Conservation (phyloP, 2,329 filamentous ascomycete genomes). For the Claviceps capensis region DNA sequence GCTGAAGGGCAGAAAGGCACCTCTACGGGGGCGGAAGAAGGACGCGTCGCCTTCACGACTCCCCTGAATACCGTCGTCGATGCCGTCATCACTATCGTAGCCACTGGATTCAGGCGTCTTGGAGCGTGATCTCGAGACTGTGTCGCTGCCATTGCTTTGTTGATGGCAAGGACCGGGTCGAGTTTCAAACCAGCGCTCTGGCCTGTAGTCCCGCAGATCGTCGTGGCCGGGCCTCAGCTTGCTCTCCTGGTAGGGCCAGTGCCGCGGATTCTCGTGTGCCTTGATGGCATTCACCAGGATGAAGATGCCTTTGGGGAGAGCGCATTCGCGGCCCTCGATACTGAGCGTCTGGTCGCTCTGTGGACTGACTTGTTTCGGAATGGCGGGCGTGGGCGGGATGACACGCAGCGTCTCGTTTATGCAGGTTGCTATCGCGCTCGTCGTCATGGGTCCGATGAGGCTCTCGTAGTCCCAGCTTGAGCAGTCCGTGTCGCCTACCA, state of each 20-base stretch:
- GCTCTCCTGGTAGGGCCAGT: constrained; percentile 48
- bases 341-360: constrained; percentile 40
- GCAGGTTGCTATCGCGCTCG: constrained; percentile 57
- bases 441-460: constrained; percentile 50
- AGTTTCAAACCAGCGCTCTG: constrained; percentile 55
- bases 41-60: constrained; percentile 38
- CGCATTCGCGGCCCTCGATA: constrained; percentile 42
- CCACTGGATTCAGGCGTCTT: constrained; percentile 9
- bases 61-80: constrained; percentile 24
- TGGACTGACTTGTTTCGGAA: constrained; percentile 51
- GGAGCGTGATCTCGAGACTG: not conserved
- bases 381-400: constrained; percentile 54
- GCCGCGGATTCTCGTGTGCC: constrained; percentile 54
- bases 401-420: constrained; percentile 67
- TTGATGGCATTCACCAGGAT: constrained; percentile 43
- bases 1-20: constrained; percentile 44
- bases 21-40: constrained; percentile 45
- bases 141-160: not conserved
- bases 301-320: constrained; percentile 41
- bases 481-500: constrained; percentile 45
- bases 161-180: constrained; percentile 7
- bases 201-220: constrained; percentile 55
- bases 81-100: constrained; percentile 29
- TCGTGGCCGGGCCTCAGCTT: constrained; percentile 26
- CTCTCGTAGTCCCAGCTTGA: constrained; percentile 58